Conservation (phyloP, 2,329 filamentous ascomycete species). For the Ambrosiella xylebori region DNA sequence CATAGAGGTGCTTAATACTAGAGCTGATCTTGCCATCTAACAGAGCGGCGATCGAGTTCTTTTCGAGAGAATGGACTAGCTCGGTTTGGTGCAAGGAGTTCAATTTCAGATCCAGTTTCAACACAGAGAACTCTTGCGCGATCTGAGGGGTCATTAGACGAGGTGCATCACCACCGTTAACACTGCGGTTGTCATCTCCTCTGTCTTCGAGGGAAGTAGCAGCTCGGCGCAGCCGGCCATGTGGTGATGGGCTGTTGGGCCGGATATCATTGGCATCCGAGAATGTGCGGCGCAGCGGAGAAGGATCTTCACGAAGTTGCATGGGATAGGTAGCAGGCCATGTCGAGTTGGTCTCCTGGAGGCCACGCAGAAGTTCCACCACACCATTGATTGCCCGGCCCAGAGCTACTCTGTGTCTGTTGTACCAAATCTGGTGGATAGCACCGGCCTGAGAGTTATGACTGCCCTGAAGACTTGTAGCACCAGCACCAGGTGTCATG, state of each 20-base stretch:
- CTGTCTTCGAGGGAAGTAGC: conserved; percentile 38
- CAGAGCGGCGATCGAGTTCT: conserved; percentile 73
- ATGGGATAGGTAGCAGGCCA: conserved; percentile 96
- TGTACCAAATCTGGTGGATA: conserved; percentile 87
- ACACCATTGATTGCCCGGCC: conserved; percentile 74
- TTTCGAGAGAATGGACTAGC: conserved; percentile 86
- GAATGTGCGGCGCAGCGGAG: conserved; percentile 11
- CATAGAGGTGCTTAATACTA: conserved; percentile 76
- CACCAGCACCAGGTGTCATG: conserved; percentile 18
- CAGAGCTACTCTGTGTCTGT: conserved; percentile 76
- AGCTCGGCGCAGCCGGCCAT: conserved; percentile 5
- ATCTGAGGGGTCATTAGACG: conserved; percentile 81
- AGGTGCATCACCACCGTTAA: conserved; percentile 39
- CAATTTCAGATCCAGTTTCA: conserved; percentile 88
- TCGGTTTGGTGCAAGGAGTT: conserved; percentile 74
- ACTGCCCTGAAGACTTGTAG: conserved; percentile 17
- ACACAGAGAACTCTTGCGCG: conserved; percentile 83
- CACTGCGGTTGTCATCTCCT: conserved; percentile 48
- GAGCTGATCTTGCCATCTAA: conserved; percentile 88
- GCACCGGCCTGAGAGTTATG: conserved; percentile 50
- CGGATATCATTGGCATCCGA: conserved; percentile 12
- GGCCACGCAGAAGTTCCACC: conserved; percentile 62
- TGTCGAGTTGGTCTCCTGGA: conserved; percentile 75
- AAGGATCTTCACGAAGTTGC: conserved; percentile 43
- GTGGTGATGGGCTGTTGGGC: conserved; percentile 22